Evolutionary conservation across 2,329 filamentous ascomycete genomes (phyloP), one percentile per base, ranked within the genome.

Genomic region (Orbilia blumenaviensis): DNA sequence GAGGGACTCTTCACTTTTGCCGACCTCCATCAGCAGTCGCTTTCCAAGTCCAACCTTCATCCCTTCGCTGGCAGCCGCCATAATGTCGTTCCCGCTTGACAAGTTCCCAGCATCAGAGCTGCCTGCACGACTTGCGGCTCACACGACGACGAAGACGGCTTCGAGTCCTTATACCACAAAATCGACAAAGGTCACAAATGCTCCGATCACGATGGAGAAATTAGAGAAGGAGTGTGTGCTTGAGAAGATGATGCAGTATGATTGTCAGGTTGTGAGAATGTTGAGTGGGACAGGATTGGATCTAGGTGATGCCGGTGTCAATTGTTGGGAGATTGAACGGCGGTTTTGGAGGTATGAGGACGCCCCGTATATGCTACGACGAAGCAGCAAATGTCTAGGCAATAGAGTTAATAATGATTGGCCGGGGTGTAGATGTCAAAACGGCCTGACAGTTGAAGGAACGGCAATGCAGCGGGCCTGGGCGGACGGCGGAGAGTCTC

Each of bases 31-130:
- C 50, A 76, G 38, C 58, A 76, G 50, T 16, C 42, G 64, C 16
- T 61, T 62, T 23, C 46, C 64, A 14, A 76, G 41, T 32, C 72
- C 64, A 6, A 7, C 12, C 18, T 18, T 52, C 27, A 41, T 21
- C n/a, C 52, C 62, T 25, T 52, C 64, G 14, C 58, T 52, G 27
- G 58, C 64, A 29, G 42, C 52, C 42, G 41, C 66, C 58, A 61
- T 64, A 66, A 77, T 77, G 73, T 66, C 66, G 52, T 71, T 54
- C 48, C 73, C 73, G 42, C 61, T 77, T 34, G 73, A 77, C 50
- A 62, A 46, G 36, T 77, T 77, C 42, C 73, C 73, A 29, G 73
- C 73, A 77, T 77, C 73, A 66, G 73, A 77, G 67, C 66, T 77
- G 42, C 73, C 73, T 25, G 66, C 62, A 34, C 73, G 73, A 12